Evolutionary conservation across 495 filamentous ascomycete genomes (phyloP).

Genomic region (Massariosphaeria phaeospora): DNA sequence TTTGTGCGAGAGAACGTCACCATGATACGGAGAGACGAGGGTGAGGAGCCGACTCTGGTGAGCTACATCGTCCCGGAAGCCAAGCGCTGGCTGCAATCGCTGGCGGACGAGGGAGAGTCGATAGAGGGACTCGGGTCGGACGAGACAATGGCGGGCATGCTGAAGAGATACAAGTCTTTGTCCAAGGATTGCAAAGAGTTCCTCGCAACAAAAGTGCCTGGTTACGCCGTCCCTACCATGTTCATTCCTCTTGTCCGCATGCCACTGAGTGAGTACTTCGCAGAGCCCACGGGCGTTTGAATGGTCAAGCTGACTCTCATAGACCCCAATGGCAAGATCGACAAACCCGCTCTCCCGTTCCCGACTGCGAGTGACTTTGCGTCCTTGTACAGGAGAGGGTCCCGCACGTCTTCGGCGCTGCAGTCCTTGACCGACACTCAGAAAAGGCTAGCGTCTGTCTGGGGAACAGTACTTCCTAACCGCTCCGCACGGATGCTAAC

Average conservation of each 20-base stretch:
- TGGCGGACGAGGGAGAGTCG: slow-evolving; percentile 55
- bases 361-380: slow-evolving; percentile 66
- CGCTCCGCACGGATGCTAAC: slow-evolving; percentile 33
- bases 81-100: slow-evolving; percentile 63
- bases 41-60: slow-evolving; percentile 85
- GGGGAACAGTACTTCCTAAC: slow-evolving; percentile 52
- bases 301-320: no score
- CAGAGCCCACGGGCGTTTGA: no score
- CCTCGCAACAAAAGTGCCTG: slow-evolving; percentile 68
- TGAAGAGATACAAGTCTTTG: slow-evolving; percentile 61
- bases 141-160: slow-evolving; percentile 55
- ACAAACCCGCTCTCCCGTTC: slow-evolving; percentile 86
- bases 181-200: slow-evolving; percentile 69
- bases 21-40: slow-evolving; percentile 76
- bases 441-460: slow-evolving; percentile 61
- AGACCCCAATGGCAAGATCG: slow-evolving; percentile 94
- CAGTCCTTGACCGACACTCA: slow-evolving; percentile 58
- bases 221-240: slow-evolving; percentile 75
- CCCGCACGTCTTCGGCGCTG: slow-evolving; percentile 31
- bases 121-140: slow-evolving; percentile 42
- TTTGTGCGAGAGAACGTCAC: slow-evolving; percentile 85
- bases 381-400: slow-evolving; percentile 43
- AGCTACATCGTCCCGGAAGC: slow-evolving; percentile 84
- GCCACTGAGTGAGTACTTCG: no score
- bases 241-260: slow-evolving; percentile 75